phyloP scores from a whole-genome alignment of 495 filamentous ascomycete genomes.

The Aspergillus sclerotioniger region DNA sequence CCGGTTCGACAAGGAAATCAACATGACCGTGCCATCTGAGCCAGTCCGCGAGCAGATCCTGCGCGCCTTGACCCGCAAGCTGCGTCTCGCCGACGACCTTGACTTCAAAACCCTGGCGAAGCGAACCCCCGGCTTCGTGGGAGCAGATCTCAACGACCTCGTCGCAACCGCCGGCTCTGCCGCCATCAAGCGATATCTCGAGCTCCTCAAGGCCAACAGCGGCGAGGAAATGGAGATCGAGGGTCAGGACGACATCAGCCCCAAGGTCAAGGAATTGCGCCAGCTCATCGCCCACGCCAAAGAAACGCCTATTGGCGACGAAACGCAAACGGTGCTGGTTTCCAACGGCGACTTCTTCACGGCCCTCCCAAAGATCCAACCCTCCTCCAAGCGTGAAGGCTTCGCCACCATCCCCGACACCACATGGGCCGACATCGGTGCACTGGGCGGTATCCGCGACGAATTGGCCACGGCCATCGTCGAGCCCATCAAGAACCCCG shows the following conservation, averaged over 20 bases:
- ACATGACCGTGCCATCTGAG: slow-evolving; percentile 92
- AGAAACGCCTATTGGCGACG: slow-evolving; percentile 45
- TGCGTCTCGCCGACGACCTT: slow-evolving; percentile 67
- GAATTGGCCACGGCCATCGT: slow-evolving; percentile 87
- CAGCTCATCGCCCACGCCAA: slow-evolving; percentile 55
- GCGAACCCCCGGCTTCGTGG: slow-evolving; percentile 90
- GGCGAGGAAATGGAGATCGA: slow-evolving; percentile 56
- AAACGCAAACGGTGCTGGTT: slow-evolving; percentile 45
- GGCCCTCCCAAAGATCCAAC: slow-evolving; percentile 83
- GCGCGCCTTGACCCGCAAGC: slow-evolving; percentile 68
- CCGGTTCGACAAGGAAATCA: slow-evolving; percentile 90
- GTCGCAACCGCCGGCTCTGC: slow-evolving; percentile 71
- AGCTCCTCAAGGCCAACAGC: slow-evolving; percentile 50
- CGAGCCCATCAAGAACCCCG: slow-evolving; percentile 83
- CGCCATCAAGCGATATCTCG: slow-evolving; percentile 59
- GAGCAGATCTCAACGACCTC: slow-evolving; percentile 85
- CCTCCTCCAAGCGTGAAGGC: slow-evolving; percentile 91
- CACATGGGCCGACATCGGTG: slow-evolving; percentile 91
- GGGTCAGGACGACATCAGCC: slow-evolving; percentile 34
- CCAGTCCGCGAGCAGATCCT: slow-evolving; percentile 80
- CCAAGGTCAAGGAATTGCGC: slow-evolving; percentile 48
- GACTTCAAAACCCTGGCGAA: slow-evolving; percentile 80
- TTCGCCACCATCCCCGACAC: slow-evolving; percentile 98
- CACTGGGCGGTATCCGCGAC: slow-evolving; percentile 73
- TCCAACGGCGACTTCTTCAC: slow-evolving; percentile 67